Percentiles rank a stretch among this genome's conserved stretches.
These are phyloP conservation scores for Lanmaoa rubissima DNA, from an alignment of 768 basidiomycete genomes.

Conservation along the genomic window DNA sequence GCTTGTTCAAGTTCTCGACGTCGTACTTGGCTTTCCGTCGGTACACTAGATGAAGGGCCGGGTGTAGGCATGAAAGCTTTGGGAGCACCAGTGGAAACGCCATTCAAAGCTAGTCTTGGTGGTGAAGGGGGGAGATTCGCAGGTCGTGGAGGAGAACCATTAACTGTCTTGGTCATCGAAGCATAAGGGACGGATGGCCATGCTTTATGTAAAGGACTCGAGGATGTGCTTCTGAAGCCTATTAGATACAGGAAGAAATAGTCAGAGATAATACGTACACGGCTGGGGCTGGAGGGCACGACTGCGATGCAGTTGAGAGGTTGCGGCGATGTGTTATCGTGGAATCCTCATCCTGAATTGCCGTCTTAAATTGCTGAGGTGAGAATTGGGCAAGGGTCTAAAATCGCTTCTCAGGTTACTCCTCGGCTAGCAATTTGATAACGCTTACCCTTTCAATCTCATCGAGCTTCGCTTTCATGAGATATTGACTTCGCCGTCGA, in stretches of 20 bases:
- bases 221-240: conserved; percentile 3
- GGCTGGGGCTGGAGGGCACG: conserved; percentile 3
- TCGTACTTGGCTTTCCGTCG: conserved; percentile 46
- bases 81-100: conserved; percentile 61
- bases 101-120: conserved; percentile 66
- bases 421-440: conserved; percentile 3
- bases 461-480: conserved; percentile 74
- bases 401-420: conserved; percentile 13
- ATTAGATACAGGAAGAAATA: conserved; percentile 12
- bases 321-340: conserved; percentile 20
- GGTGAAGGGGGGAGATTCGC: conserved; percentile 45
- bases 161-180: conserved; percentile 26
- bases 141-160: conserved; percentile 19
- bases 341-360: conserved; percentile 20
- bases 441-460: conserved; percentile 67
- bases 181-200: conserved; percentile 51
- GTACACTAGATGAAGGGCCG: conserved; percentile 24
- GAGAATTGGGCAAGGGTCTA: conserved; percentile 68
- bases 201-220: conserved; percentile 16
- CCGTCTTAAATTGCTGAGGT: conserved; percentile 41
- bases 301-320: conserved; percentile 14
- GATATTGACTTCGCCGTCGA: conserved; percentile 68
- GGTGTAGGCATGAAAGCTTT: conserved; percentile 39
- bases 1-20: conserved; percentile 53
- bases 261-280: conserved; percentile 21